Conservation (phyloP, 495 filamentous ascomycete species). For the Neurospora sp. region DNA sequence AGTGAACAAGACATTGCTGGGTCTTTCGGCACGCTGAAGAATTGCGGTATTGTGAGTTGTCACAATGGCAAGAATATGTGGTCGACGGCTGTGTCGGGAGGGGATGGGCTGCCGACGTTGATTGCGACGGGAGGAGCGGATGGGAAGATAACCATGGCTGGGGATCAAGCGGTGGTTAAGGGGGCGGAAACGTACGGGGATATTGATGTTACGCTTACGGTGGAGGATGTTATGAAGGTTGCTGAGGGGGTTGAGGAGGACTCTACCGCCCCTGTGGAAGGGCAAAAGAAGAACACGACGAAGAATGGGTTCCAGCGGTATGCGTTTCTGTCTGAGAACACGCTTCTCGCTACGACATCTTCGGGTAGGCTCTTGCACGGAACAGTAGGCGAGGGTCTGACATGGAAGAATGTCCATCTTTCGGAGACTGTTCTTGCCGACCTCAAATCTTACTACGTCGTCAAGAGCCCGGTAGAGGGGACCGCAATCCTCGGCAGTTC, state of each 20-base stretch:
- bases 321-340: conserved; percentile 48
- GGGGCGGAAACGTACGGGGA: background rate
- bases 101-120: conserved; percentile 18
- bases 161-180: conserved; percentile 5
- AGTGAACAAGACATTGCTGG: conserved; percentile 3
- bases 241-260: background rate
- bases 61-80: conserved; percentile 92
- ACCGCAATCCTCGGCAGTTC: conserved; percentile 43
- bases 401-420: conserved; percentile 31
- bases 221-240: conserved; percentile 10
- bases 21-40: conserved; percentile 31
- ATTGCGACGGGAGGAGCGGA: conserved; percentile 85
- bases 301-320: conserved; percentile 53
- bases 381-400: conserved; percentile 14
- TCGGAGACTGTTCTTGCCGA: conserved; percentile 19
- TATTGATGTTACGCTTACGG: conserved; percentile 10
- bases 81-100: conserved; percentile 47
- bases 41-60: conserved; percentile 42
- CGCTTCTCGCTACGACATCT: conserved; percentile 48
- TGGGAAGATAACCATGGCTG: conserved; percentile 44
- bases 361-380: conserved; percentile 52
- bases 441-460: conserved; percentile 36
- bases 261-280: background rate
- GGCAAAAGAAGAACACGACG: background rate
- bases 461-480: conserved; percentile 22